phyloP scores from a whole-genome alignment of 306 rosid genomes.

The Urtica urens region DNA sequence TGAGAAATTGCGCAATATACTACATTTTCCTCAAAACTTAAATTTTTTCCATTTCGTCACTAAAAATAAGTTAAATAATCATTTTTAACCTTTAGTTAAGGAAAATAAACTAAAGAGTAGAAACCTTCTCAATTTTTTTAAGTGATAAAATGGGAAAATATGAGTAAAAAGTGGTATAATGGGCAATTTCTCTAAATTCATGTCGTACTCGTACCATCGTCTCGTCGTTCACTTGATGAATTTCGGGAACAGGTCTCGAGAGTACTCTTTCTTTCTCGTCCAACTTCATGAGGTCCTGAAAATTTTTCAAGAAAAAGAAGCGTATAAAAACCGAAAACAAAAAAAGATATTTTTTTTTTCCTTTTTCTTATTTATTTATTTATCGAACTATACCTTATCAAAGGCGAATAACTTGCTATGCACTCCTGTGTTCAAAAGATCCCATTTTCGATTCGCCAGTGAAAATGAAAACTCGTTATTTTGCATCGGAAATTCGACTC shows the following conservation, averaged over 20 bases:
- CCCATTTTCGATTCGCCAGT: constrained; percentile 80
- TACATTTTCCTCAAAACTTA: no score
- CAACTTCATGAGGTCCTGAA: constrained; percentile 71
- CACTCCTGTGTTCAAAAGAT: constrained; percentile 50
- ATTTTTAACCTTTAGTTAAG: no score
- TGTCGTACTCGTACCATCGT: constrained; percentile 44
- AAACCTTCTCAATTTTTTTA: no score
- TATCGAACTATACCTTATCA: constrained; percentile 57
- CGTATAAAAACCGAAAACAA: no score
- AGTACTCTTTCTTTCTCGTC: constrained; percentile 68
- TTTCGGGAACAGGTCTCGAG: constrained; percentile 41
- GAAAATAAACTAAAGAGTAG: no score
- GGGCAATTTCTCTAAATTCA: no score
- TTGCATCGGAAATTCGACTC: constrained; percentile 79
- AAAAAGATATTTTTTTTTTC: background rate
- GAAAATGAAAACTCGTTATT: constrained; percentile 73
- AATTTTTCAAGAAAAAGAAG: constrained; percentile 10
- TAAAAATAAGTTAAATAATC: no score
- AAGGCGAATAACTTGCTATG: constrained; percentile 47
- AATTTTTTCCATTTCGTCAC: no score
- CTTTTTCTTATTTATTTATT: no score
- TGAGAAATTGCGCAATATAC: no score
- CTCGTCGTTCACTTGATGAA: constrained; percentile 71
- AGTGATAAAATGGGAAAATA: no score
- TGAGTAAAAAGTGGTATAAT: no score